Conservation (phyloP, 352 stramenopile species). For the Globisporangium cylindrosporum region DNA sequence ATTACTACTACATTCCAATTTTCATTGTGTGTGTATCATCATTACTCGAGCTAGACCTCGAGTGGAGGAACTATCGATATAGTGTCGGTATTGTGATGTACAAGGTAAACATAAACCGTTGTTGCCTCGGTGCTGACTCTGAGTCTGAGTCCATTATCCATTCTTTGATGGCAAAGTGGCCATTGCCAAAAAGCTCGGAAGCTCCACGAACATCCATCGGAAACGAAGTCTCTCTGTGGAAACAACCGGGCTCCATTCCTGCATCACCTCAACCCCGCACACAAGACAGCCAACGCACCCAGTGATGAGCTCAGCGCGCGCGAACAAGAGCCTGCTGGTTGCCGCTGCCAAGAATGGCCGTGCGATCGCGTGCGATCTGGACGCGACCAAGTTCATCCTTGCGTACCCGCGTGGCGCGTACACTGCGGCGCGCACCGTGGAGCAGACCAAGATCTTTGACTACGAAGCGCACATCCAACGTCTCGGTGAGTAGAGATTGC, state of each 20-base stretch:
- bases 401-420: conserved; percentile 66
- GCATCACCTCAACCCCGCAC: not conserved
- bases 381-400: conserved; percentile 67
- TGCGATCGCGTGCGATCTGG: conserved; percentile 53
- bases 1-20: no score
- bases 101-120: no score
- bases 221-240: no score
- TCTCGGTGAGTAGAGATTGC: conserved; percentile 37
- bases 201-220: no score
- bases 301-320: conserved; percentile 3
- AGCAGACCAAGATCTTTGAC: conserved; percentile 75
- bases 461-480: conserved; percentile 76
- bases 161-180: no score
- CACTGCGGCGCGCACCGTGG: conserved; percentile 67
- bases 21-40: no score
- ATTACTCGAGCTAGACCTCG: no score
- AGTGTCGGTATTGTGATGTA: no score
- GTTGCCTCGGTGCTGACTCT: no score
- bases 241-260: not conserved
- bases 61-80: no score
- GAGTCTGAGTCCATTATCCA: no score
- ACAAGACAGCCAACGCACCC: not conserved
- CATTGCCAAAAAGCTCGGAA: no score
- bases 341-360: conserved; percentile 77
- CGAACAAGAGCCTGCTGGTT: conserved; percentile 22